Evolutionary conservation across 345 rosid genomes (phyloP).

Genomic region (Eutrema japonicum): DNA sequence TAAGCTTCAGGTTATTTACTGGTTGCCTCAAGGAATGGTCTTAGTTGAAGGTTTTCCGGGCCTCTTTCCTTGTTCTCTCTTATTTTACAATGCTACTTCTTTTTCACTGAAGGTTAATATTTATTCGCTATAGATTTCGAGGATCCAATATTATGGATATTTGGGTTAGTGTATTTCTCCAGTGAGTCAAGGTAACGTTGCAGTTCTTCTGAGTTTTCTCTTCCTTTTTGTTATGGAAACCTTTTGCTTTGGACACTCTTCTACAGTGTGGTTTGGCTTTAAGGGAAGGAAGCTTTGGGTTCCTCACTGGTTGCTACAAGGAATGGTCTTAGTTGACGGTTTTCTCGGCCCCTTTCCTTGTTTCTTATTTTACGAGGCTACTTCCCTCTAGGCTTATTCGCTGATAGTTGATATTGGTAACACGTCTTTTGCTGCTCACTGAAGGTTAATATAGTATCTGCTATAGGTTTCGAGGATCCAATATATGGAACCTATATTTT

Average conservation of each 20-base stretch:
- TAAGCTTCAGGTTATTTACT: neutral
- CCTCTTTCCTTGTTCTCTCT: neutral
- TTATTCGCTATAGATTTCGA: neutral
- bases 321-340: neutral
- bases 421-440: neutral
- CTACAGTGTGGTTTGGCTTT: neutral
- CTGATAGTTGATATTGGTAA: too few relatives aligned
- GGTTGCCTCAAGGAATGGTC: neutral
- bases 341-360: neutral
- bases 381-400: neutral
- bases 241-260: conserved; percentile 1
- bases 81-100: neutral
- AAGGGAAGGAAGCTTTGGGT: neutral
- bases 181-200: neutral
- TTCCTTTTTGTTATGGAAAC: neutral
- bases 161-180: neutral
- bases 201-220: conserved; percentile 8
- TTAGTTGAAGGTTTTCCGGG: neutral
- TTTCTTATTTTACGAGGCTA: neutral
- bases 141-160: neutral
- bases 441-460: neutral
- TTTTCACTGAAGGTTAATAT: neutral
- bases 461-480: neutral
- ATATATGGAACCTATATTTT: neutral
- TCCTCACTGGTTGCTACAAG: neutral